Percentiles rank a stretch among this genome's conserved stretches.
Evolutionary conservation across 1,284 basidiomycete species (phyloP).

Genomic region (Phylloporus sp.): DNA sequence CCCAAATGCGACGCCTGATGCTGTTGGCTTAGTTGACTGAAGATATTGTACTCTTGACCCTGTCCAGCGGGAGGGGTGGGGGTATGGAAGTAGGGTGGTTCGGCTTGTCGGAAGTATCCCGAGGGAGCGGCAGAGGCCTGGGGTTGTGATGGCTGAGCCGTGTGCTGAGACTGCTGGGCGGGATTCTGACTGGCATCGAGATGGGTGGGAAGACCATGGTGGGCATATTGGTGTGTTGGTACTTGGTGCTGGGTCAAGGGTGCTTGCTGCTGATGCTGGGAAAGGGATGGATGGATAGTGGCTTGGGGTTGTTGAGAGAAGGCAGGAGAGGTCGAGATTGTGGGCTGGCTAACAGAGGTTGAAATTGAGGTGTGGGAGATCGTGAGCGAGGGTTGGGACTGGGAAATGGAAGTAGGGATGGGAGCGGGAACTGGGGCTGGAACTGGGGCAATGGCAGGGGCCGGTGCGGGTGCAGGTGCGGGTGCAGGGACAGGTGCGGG

Average conservation of each 20-base stretch:
- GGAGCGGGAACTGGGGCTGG: slow-evolving; percentile 26
- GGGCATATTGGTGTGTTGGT: slow-evolving; percentile 57
- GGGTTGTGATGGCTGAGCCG: slow-evolving; percentile 32
- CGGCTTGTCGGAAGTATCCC: slow-evolving; percentile 69
- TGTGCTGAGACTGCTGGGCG: slow-evolving; percentile 41
- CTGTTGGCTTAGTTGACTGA: slow-evolving; percentile 62
- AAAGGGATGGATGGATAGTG: slow-evolving; percentile 36
- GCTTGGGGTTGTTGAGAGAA: slow-evolving; percentile 39
- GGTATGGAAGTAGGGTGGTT: slow-evolving; percentile 73
- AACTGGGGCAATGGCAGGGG: too few species aligned
- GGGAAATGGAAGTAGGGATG: slow-evolving; percentile 43
- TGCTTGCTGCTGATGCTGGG: slow-evolving; percentile 39
- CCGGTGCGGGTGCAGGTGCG: not conserved
- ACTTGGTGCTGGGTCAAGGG: slow-evolving; percentile 46
- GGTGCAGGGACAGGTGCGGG: slow-evolving; percentile 25
- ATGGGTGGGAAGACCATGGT: slow-evolving; percentile 64
- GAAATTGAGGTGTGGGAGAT: slow-evolving; percentile 47
- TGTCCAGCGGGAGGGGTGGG: slow-evolving; percentile 73
- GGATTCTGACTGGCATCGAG: slow-evolving; percentile 58
- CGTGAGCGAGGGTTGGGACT: slow-evolving; percentile 44
- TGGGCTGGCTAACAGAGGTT: slow-evolving; percentile 44
- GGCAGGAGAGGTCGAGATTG: slow-evolving; percentile 33
- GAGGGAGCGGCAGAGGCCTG: slow-evolving; percentile 40
- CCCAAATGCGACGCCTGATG: slow-evolving; percentile 60
- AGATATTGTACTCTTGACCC: slow-evolving; percentile 69